Evolutionary conservation across 2,329 filamentous ascomycete genomes (phyloP).

Genomic region (Fonsecaea erecta): DNA sequence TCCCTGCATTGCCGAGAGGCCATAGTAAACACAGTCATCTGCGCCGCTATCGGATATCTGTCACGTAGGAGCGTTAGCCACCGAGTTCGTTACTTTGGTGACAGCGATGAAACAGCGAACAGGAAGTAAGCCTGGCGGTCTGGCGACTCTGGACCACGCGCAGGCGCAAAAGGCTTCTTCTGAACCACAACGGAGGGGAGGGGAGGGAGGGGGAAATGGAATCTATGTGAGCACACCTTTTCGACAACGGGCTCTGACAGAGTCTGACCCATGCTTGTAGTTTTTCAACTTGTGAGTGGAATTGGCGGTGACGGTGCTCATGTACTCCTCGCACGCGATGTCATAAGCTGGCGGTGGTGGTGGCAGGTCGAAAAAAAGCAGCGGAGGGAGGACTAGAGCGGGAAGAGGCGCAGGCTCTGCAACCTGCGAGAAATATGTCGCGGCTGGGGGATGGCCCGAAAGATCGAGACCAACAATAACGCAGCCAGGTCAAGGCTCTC

Average conservation of each 20-base stretch:
- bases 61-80: slow-evolving; percentile 11
- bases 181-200: not conserved
- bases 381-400: slow-evolving; percentile 36
- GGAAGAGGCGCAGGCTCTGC: slow-evolving; percentile 28
- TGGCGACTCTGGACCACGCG: not conserved
- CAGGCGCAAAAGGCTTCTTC: not conserved
- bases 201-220: not conserved
- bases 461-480: slow-evolving; percentile 36
- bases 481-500: slow-evolving; percentile 37
- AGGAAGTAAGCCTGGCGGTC: not conserved
- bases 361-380: slow-evolving; percentile 21
- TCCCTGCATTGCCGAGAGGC: slow-evolving; percentile 98
- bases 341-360: slow-evolving; percentile 34
- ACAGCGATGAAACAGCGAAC: not conserved
- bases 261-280: slow-evolving; percentile 88
- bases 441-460: slow-evolving; percentile 16
- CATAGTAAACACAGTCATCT: slow-evolving; percentile 91
- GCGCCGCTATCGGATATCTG: slow-evolving; percentile 87
- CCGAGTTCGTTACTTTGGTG: not conserved
- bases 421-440: slow-evolving; percentile 17
- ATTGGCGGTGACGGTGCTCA: slow-evolving; percentile 24
- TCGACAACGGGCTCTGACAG: slow-evolving; percentile 98
- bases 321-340: slow-evolving; percentile 23
- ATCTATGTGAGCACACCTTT: slow-evolving; percentile 68
- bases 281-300: slow-evolving; percentile 22